Base-by-base conservation (phyloP, 163 green algal species). In the Volvox carteri region DNA sequence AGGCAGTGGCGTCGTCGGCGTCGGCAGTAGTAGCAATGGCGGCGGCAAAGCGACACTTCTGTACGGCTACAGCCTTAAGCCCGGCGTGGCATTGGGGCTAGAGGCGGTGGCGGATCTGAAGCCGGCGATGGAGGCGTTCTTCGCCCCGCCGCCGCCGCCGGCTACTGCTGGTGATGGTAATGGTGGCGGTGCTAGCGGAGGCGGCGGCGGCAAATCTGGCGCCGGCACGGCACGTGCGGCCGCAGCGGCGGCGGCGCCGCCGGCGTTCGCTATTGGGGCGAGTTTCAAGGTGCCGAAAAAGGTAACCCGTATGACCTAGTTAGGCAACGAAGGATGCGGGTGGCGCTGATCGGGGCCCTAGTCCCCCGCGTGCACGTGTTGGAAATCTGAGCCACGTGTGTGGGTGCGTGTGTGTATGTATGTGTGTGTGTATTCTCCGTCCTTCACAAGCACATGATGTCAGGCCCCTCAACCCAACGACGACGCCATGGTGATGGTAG, bases 11-110 rank as follows among this genome's bases (percentile, higher is more conserved):
- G 14, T 14, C 48, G 14, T 14, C 48, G 48, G 48, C 48, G 48
- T 11, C 65, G 65, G 65, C 65, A 33, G 65, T 7, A 42, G 48
- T 23, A 23, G 37, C 8, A 19, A 14, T 39, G 50, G 52, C 78
- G n/a, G 78, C 25, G 30, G 21, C 25, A 86, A 62, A 11, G 78
- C 58, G 21, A 86, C 58, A 14, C 39, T 86, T 39, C 41, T 77
- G 78, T 86, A 86, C 78, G 78, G 78, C 39, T 86, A 86, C 78
- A 52, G 58, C 78, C 58, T 77, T 35, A 4, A 21, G 25, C 78
- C 78, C 5, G 78, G 78, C 11, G 37, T 86, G 58, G 46, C 78
- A 0, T 58, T 86, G 78, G 78, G 58, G 35, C 39, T 77, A 41
- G 62, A 76, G 78, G 78, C 78, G 58, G 58, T 35, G 78, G n/a